A percentile compares a stretch with the other conserved stretches of the same genome.
Conservation (phyloP, 441 rosid genomes). For the Erodium moschatum region DNA sequence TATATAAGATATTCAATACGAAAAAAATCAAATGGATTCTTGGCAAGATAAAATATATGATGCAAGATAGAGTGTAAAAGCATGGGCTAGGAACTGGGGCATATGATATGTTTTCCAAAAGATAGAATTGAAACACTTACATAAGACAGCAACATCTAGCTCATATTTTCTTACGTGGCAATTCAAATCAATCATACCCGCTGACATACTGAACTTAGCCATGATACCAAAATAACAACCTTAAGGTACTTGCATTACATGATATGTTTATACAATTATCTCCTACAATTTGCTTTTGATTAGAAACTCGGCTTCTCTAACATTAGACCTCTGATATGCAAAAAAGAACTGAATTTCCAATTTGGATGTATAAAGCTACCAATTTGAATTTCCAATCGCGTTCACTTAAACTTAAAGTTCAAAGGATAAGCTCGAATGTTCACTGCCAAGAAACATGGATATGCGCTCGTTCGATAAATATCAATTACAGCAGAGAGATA, state of each 20-base stretch:
- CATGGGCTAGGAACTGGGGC: background rate
- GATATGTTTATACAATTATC: background rate
- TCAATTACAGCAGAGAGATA: background rate
- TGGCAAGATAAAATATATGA: conserved; percentile 14
- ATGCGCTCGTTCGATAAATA: background rate
- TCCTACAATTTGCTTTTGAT: too few relatives aligned
- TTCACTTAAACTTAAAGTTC: background rate
- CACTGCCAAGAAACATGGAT: background rate
- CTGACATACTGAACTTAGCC: background rate
- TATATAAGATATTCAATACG: conserved; percentile 6
- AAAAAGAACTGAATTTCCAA: background rate
- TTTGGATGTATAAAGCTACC: too few relatives aligned
- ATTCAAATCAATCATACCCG: background rate
- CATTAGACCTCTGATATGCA: background rate
- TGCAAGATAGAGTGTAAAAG: conserved; percentile 11
- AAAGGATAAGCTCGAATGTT: background rate
- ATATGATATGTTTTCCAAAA: background rate
- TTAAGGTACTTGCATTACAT: conserved; percentile 1
- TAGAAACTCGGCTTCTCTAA: background rate
- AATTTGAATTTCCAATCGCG: too few relatives aligned
- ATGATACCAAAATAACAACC: background rate
- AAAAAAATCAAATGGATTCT: too few relatives aligned
- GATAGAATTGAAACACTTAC: conserved; percentile 4
- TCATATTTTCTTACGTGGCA: too few relatives aligned
- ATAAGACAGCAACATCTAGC: too few relatives aligned